phyloP scores from a whole-genome alignment of 2,329 filamentous ascomycete species.

The Phaeosphaeriaceae sp. region DNA sequence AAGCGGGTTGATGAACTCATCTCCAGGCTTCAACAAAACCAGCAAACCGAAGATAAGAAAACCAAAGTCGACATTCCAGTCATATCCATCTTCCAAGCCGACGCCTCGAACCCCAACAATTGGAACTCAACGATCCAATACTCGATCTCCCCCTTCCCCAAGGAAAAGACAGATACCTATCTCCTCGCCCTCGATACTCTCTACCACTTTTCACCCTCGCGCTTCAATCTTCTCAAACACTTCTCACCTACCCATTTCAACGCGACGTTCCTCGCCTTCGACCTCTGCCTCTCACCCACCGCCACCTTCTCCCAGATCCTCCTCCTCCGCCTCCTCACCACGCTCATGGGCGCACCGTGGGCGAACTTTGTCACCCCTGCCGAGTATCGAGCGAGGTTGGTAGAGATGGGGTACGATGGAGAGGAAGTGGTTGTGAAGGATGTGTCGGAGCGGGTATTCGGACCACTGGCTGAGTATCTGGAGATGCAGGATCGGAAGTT shows the following conservation, averaged over 20 bases:
- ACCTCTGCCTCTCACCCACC: constrained; percentile 52
- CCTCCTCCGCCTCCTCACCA: constrained; percentile 53
- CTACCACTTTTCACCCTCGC: constrained; percentile 64
- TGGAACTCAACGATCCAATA: constrained; percentile 48
- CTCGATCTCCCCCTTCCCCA: neutral
- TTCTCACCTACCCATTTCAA: constrained; percentile 48
- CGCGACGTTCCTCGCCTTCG: constrained; percentile 63
- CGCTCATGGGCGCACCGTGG: constrained; percentile 58
- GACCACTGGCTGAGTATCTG: constrained; percentile 57
- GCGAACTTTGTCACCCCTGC: constrained; percentile 57
- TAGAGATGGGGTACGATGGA: constrained; percentile 56
- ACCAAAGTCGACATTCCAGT: neutral
- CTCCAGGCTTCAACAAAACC: neutral
- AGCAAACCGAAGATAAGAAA: neutral
- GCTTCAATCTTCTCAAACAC: constrained; percentile 55
- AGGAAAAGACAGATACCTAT: too few relatives aligned
- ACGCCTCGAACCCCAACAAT: constrained; percentile 57
- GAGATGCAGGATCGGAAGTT: constrained; percentile 45
- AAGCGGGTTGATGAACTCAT: constrained; percentile 13
- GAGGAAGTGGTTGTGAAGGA: constrained; percentile 56
- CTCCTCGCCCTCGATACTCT: constrained; percentile 52
- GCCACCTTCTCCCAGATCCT: constrained; percentile 29
- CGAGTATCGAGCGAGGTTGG: constrained; percentile 56
- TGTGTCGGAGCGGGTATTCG: constrained; percentile 62
- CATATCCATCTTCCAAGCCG: constrained; percentile 55